Evolutionary conservation across 2,329 filamentous ascomycete genomes (phyloP).

Genomic region (Pochonia chlamydosporia): DNA sequence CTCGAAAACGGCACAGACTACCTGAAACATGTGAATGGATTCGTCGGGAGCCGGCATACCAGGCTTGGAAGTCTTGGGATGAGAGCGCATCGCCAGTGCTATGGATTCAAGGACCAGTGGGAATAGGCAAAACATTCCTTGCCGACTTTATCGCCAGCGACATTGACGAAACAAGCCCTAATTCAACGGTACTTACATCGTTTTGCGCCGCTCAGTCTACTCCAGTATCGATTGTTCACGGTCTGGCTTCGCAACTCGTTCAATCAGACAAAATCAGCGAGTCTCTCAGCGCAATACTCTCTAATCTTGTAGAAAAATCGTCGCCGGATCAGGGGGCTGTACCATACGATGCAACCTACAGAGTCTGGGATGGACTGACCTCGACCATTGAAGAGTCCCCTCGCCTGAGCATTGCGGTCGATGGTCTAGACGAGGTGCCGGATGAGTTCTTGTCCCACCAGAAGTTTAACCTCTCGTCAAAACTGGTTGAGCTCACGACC

Average conservation of each 20-base stretch:
- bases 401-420: not conserved
- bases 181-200: not conserved
- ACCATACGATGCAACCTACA: not conserved
- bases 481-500: not conserved
- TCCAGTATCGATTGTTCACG: not conserved
- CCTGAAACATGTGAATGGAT: not conserved
- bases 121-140: not conserved
- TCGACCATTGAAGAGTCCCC: not conserved
- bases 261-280: not conserved
- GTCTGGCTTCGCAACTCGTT: not conserved
- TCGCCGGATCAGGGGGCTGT: not conserved
- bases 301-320: not conserved
- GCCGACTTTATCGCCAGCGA: not conserved
- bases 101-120: not conserved
- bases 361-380: not conserved
- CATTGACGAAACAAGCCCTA: not conserved
- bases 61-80: not conserved
- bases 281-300: not conserved
- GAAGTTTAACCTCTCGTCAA: not conserved
- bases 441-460: not conserved
- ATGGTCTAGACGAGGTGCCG: not conserved
- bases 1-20: not conserved
- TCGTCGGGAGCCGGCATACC: not conserved
- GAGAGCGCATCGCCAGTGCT: not conserved
- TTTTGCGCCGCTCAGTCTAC: not conserved